Percentiles rank a stretch among this genome's conserved stretches.
phyloP scores from a whole-genome alignment of 176 grass and related monocot species.

The Cenchrus fungigraminus region DNA sequence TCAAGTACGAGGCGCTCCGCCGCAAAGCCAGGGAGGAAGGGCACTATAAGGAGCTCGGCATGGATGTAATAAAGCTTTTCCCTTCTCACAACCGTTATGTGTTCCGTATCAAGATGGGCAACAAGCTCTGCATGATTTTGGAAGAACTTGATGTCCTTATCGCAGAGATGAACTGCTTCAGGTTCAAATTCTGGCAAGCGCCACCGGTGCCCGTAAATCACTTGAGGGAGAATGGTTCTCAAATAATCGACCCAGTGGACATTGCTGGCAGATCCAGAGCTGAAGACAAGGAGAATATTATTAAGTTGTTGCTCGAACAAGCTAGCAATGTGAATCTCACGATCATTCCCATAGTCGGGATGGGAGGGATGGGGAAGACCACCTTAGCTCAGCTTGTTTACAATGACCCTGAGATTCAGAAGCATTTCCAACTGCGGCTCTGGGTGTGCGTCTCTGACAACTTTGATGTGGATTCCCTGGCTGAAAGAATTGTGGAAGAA shows the following conservation, averaged over 20 bases:
- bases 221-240: neutral
- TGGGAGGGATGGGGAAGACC: neutral
- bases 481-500: neutral
- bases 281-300: neutral
- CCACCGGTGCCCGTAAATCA: neutral
- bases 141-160: neutral
- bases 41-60: neutral
- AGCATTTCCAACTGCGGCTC: neutral
- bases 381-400: neutral
- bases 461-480: neutral
- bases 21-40: too few species aligned
- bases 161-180: neutral
- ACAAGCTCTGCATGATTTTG: neutral
- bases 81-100: neutral
- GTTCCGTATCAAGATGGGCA: neutral
- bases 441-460: constrained; percentile 12
- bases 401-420: neutral
- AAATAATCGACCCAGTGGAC: neutral
- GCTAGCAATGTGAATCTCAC: neutral
- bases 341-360: neutral
- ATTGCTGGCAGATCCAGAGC: neutral
- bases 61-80: neutral
- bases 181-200: neutral
- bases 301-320: neutral
- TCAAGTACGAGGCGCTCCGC: too few species aligned